Conservation (phyloP, 768 basidiomycete genomes). For the Collybia sordida region DNA sequence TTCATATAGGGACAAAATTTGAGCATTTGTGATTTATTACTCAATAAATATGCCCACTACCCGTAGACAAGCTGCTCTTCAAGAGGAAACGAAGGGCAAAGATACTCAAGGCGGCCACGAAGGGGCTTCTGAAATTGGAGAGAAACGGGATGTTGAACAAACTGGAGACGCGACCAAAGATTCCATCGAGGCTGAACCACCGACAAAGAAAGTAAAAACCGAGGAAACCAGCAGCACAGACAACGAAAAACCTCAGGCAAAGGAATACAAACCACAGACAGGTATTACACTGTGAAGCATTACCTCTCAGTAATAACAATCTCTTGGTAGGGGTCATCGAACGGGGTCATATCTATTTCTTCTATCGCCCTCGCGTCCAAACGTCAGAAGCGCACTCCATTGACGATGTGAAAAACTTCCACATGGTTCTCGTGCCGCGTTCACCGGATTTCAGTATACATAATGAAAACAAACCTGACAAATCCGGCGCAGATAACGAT, state of each 20-base stretch:
- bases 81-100: conserved; percentile 6
- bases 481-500: conserved; percentile 12
- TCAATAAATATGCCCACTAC: conserved; percentile 31
- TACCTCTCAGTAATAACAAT: neutral
- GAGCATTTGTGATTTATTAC: too few species aligned
- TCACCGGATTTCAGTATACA: conserved; percentile 40
- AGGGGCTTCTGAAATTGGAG: conserved; percentile 7
- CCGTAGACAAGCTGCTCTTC: conserved; percentile 21
- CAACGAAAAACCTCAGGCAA: conserved; percentile 8
- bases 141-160: conserved; percentile 14
- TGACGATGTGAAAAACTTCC: conserved; percentile 57
- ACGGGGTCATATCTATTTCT: conserved; percentile 63
- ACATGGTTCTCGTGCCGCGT: conserved; percentile 60
- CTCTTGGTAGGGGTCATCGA: conserved; percentile 50
- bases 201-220: conserved; percentile 24
- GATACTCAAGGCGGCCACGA: conserved; percentile 7
- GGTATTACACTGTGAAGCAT: neutral
- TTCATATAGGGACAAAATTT: too few species aligned
- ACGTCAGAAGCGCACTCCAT: conserved; percentile 50
- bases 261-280: conserved; percentile 6
- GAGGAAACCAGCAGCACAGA: conserved; percentile 9
- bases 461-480: conserved; percentile 15
- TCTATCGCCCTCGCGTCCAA: conserved; percentile 60
- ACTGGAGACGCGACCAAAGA: conserved; percentile 3
- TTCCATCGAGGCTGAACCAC: conserved; percentile 16